Percentiles rank a stretch among this genome's conserved stretches.
These are phyloP conservation scores for Diaporthe citrichinensis DNA, from an alignment of 2,329 filamentous ascomycete species.

Conservation along the genomic window DNA sequence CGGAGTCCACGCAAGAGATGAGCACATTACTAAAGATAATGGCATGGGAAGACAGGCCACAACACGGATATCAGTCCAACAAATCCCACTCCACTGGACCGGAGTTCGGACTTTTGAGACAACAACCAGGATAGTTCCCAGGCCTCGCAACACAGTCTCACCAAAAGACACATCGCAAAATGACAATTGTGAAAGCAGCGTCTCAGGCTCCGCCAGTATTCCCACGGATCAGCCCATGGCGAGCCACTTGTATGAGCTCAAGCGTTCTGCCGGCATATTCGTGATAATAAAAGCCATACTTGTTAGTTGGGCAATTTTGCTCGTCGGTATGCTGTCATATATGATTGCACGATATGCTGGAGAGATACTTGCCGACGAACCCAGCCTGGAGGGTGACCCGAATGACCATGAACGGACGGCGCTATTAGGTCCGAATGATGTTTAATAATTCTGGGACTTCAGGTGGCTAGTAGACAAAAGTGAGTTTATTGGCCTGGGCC, in stretches of 20 bases:
- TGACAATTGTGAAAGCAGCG: background rate
- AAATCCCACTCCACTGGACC: background rate
- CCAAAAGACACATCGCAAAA: background rate
- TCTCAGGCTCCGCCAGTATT: background rate
- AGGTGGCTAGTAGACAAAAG: background rate
- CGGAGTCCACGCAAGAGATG: background rate
- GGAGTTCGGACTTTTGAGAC: background rate
- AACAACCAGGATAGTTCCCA: background rate
- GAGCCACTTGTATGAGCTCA: background rate
- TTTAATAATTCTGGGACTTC: background rate
- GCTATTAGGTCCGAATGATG: background rate
- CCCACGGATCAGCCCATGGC: no score
- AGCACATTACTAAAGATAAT: background rate
- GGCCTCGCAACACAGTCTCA: background rate
- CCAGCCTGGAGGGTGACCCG: background rate
- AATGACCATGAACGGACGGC: background rate
- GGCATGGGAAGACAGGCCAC: background rate
- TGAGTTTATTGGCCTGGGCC: no score
- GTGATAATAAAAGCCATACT: background rate
- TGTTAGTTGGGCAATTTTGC: background rate
- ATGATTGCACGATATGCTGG: background rate
- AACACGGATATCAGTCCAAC: background rate
- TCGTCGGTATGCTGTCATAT: background rate
- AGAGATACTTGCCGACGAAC: background rate
- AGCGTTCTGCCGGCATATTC: background rate